phyloP scores from a whole-genome alignment of 2,329 filamentous ascomycete species.

The Periglandula ipomoeae region DNA sequence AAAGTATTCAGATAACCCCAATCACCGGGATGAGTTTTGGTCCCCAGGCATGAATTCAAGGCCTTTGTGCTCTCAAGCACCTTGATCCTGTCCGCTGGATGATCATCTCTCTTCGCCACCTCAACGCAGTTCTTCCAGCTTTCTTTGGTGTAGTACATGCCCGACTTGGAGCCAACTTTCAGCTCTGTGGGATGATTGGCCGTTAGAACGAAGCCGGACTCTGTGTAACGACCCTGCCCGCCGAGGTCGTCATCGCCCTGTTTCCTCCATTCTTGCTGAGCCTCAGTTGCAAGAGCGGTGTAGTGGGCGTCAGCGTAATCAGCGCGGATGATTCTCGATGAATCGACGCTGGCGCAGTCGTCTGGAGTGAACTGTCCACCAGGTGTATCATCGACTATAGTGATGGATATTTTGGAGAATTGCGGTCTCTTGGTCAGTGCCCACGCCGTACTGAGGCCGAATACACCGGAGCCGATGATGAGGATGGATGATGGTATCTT shows the following conservation, averaged over 20 bases:
- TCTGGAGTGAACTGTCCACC: constrained; percentile 48
- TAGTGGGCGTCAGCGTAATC: constrained; percentile 82
- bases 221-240: constrained; percentile 57
- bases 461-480: constrained; percentile 60
- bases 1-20: constrained; percentile 66
- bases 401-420: constrained; percentile 46
- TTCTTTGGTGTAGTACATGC: constrained; percentile 48
- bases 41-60: constrained; percentile 36
- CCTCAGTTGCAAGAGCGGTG: constrained; percentile 60
- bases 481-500: constrained; percentile 43
- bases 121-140: constrained; percentile 53
- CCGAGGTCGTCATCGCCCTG: constrained; percentile 46
- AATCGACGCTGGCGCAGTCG: constrained; percentile 53
- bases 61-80: constrained; percentile 35
- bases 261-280: constrained; percentile 61
- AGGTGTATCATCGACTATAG: constrained; percentile 45
- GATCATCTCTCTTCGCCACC: constrained; percentile 31
- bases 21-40: constrained; percentile 44
- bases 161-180: constrained; percentile 28
- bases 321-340: constrained; percentile 53
- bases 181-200: constrained; percentile 35
- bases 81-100: constrained; percentile 29
- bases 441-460: constrained; percentile 54
- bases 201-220: constrained; percentile 59
- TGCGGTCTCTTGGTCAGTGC: constrained; percentile 55